Percentiles rank a stretch among this genome's conserved stretches.
Conservation (phyloP, 306 rosid species). For the Mimosa bimucronata region DNA sequence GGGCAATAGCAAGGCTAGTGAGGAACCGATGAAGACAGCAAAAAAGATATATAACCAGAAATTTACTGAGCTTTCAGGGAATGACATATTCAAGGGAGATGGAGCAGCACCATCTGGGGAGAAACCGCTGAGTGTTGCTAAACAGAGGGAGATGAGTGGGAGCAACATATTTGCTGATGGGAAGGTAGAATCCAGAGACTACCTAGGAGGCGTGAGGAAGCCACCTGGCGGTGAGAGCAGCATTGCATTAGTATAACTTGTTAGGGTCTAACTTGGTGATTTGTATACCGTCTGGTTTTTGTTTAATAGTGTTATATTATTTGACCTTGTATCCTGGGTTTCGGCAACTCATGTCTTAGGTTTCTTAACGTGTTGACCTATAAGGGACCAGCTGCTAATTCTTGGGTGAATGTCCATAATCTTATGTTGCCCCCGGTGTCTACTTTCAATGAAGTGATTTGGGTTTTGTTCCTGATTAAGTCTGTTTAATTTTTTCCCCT, state of each 20-base stretch:
- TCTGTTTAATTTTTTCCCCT: not conserved
- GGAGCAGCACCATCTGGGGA: slow-evolving; percentile 72
- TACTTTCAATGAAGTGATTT: slow-evolving; percentile 46
- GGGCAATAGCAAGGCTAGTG: slow-evolving; percentile 39
- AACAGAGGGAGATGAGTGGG: slow-evolving; percentile 91
- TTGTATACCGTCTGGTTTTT: slow-evolving; percentile 60
- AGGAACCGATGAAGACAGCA: slow-evolving; percentile 78
- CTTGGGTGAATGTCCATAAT: slow-evolving; percentile 81
- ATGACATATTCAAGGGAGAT: slow-evolving; percentile 85
- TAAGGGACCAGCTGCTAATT: slow-evolving; percentile 76
- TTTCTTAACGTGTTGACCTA: slow-evolving; percentile 57
- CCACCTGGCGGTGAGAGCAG: slow-evolving; percentile 99
- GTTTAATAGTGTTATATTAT: slow-evolving; percentile 64
- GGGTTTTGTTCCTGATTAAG: slow-evolving; percentile 44
- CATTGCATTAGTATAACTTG: slow-evolving; percentile 87
- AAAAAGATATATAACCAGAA: slow-evolving; percentile 87
- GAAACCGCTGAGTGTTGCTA: slow-evolving; percentile 83
- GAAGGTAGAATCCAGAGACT: slow-evolving; percentile 92
- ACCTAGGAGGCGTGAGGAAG: slow-evolving; percentile 93
- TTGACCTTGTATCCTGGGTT: slow-evolving; percentile 78
- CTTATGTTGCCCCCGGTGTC: slow-evolving; percentile 43
- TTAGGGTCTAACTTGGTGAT: slow-evolving; percentile 78
- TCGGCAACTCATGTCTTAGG: slow-evolving; percentile 72
- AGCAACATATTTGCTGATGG: slow-evolving; percentile 97
- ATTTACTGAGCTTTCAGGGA: slow-evolving; percentile 79